A percentile compares a stretch with the other conserved stretches of the same genome.
phyloP scores from a whole-genome alignment of 805 yeast genomes.

The Peterozyma xylosa region DNA sequence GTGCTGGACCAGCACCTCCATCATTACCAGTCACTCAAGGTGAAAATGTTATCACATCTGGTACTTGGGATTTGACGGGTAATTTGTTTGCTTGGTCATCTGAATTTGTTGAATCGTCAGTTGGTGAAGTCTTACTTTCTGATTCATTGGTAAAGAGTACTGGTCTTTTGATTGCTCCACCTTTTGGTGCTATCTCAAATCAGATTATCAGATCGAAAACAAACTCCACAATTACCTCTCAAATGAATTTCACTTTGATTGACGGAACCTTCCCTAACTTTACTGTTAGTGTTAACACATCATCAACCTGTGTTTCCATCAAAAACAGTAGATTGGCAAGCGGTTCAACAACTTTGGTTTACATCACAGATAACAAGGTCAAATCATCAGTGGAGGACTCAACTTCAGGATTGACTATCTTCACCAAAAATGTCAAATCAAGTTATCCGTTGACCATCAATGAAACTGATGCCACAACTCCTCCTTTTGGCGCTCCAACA shows the following conservation, averaged over 20 bases:
- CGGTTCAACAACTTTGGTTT: slow-evolving; percentile 8
- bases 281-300: slow-evolving; percentile 12
- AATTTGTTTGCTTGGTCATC: slow-evolving; percentile 21
- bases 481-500: slow-evolving; percentile 8
- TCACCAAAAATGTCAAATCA: slow-evolving; percentile 7
- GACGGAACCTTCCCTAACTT: slow-evolving; percentile 16
- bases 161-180: slow-evolving; percentile 19
- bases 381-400: slow-evolving; percentile 7
- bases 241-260: slow-evolving; percentile 19
- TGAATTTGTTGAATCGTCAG: slow-evolving; percentile 9
- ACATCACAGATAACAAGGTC: slow-evolving; percentile 5
- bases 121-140: slow-evolving; percentile 14
- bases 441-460: slow-evolving; percentile 10
- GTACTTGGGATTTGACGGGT: slow-evolving; percentile 21
- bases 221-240: slow-evolving; percentile 12
- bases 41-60: slow-evolving; percentile 2
- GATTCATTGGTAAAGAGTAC: slow-evolving; percentile 14
- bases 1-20: slow-evolving; percentile 14
- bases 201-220: slow-evolving; percentile 15
- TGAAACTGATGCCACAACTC: slow-evolving; percentile 10
- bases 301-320: slow-evolving; percentile 11
- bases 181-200: slow-evolving; percentile 16
- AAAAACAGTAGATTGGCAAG: slow-evolving; percentile 10
- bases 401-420: slow-evolving; percentile 1
- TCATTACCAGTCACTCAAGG: slow-evolving; percentile 12